These are phyloP conservation scores for Alternaria conjuncta DNA, from an alignment of 2,329 filamentous ascomycete species.

Conservation along the genomic window DNA sequence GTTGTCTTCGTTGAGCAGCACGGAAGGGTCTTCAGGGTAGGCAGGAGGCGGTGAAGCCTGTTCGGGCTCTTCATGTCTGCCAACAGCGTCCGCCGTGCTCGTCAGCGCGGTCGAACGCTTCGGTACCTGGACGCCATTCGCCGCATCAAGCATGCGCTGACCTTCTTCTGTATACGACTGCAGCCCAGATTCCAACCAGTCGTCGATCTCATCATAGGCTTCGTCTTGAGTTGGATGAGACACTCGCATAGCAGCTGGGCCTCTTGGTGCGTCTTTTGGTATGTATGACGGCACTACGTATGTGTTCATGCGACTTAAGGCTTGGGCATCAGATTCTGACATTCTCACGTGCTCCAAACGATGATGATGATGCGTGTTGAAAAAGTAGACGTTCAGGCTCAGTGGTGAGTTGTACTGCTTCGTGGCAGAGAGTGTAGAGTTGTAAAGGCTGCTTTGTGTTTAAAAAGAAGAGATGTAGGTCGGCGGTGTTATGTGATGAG, in stretches of 20 bases:
- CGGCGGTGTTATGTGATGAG: neutral
- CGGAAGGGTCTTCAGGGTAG: fast-evolving
- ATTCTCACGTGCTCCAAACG: neutral
- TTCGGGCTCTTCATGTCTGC: too few species aligned
- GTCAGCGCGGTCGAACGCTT: neutral
- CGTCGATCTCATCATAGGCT: neutral
- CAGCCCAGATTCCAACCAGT: neutral
- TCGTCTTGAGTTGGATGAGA: neutral
- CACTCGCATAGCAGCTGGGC: neutral
- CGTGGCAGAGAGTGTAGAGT: neutral
- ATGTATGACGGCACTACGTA: neutral
- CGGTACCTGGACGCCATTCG: neutral
- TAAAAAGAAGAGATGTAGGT: neutral
- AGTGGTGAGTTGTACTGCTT: neutral
- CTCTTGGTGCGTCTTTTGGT: neutral
- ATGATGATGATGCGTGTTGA: neutral
- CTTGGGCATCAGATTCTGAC: too few species aligned
- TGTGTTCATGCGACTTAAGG: too few species aligned
- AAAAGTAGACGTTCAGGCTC: neutral
- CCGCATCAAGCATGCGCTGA: neutral
- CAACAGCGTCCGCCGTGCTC: too few species aligned
- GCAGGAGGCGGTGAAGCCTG: neutral
- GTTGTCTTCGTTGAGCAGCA: too few species aligned
- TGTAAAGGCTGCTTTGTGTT: neutral
- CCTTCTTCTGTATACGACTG: neutral